Evolutionary conservation across 495 filamentous ascomycete genomes (phyloP), one percentile per base, ranked within the genome.

Genomic region (Talaromyces thailandensis): DNA sequence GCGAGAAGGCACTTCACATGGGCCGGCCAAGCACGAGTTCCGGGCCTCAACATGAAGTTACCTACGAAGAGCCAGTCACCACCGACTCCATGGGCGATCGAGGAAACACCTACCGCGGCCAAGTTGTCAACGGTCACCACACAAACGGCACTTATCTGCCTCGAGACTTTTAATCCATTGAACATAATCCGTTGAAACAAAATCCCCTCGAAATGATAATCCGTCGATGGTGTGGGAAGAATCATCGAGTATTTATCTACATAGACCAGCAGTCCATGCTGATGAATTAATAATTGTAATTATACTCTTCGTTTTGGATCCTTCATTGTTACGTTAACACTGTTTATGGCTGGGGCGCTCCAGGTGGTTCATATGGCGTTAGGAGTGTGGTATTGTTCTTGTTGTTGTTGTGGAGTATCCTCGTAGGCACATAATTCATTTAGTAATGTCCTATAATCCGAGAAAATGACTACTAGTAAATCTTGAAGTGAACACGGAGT

Each of bases 51-150:
- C 29, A 48, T 11, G 32, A 51, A 28, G 65, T 68, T 26, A 69
- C 71, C 2, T 63, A 73, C 28, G 73, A 76, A 56, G 71, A 76
- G 64, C 75, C 76, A 3, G 55, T 77, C 56, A 79, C 75, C 6
- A 68, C 66, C 9, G 74, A 79, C 60, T 76, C 74, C 4, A 64
- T 65, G n/a, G 74, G 74, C 25, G 59, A 61, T 25, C 24, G 59
- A 32, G 59, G 23, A n/a, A 51, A 61, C n/a, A 52, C 43, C 14
- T 61, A 61, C 12, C 59, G 59, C 8, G 59, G 59, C 6, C 59
- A n/a, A 16, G 59, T 52, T 0, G 40, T 35, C 6, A 24, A 23
- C 28, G 55, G 55, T 5, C 18, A 23, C 23, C 50, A 26, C n/a
- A 24, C 16, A 29, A 21, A 45, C 24, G 57, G 57, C n/a, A 24